Evolutionary conservation across 2,329 filamentous ascomycete species (phyloP).

Genomic region (Neurospora crassa): DNA sequence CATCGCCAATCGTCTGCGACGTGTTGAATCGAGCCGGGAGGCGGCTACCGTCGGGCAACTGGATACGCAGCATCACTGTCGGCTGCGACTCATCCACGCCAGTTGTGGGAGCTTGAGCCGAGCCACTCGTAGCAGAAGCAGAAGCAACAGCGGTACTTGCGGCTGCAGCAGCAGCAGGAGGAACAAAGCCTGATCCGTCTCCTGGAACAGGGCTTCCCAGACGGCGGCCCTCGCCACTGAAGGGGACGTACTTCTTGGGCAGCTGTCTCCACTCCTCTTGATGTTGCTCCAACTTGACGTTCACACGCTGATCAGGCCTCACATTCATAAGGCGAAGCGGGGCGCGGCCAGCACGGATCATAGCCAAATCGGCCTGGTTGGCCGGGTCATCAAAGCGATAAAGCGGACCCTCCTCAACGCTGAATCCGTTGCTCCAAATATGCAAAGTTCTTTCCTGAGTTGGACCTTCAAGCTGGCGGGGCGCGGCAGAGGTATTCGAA

Average conservation of each 20-base stretch:
- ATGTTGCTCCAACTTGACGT: conserved; percentile 70
- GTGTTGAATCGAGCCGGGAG: conserved; percentile 76
- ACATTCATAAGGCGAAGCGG: conserved; percentile 73
- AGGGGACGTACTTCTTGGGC: conserved; percentile 69
- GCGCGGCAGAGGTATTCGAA: neutral
- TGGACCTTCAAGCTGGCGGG: conserved; percentile 27
- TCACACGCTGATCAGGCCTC: conserved; percentile 62
- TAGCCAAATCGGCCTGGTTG: conserved; percentile 60
- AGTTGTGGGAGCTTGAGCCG: conserved; percentile 25
- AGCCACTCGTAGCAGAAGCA: conserved; percentile 20
- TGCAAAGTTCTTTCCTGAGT: conserved; percentile 62
- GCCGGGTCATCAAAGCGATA: conserved; percentile 70
- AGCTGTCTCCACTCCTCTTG: conserved; percentile 63
- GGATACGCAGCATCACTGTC: conserved; percentile 62
- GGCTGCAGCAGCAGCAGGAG: conserved; percentile 24
- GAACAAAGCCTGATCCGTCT: conserved; percentile 24
- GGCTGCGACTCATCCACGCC: conserved; percentile 57
- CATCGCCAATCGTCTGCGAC: conserved; percentile 64
- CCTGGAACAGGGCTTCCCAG: conserved; percentile 71
- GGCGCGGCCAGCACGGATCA: conserved; percentile 69
- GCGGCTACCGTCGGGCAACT: conserved; percentile 67
- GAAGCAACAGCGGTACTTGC: conserved; percentile 16
- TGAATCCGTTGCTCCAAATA: conserved; percentile 78
- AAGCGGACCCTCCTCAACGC: conserved; percentile 71
- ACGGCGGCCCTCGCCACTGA: conserved; percentile 60